These are phyloP conservation scores for Leishmania arabica DNA, from an alignment of 208 protist genomes.

Conservation along the genomic window DNA sequence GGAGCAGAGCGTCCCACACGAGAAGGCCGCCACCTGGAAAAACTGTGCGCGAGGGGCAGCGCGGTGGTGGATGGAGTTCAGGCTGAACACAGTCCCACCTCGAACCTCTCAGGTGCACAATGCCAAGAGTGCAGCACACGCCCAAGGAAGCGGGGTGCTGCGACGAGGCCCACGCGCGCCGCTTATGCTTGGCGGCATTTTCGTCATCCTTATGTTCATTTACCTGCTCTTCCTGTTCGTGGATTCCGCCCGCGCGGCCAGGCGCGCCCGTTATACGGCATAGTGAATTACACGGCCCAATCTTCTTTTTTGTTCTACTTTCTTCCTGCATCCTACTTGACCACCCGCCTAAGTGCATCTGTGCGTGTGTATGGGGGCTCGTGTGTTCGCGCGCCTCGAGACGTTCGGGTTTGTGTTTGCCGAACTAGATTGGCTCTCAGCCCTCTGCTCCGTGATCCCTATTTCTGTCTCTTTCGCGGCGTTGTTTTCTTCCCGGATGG, in stretches of 20 bases:
- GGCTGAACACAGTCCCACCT: neutral
- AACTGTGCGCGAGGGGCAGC: slow-evolving; percentile 12
- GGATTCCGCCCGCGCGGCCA: neutral
- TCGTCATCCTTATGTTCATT: slow-evolving; percentile 6
- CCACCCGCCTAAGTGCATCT: neutral
- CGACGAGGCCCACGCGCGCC: slow-evolving; percentile 4
- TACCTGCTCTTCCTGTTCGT: slow-evolving; percentile 3
- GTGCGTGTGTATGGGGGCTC: neutral
- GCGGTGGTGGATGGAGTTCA: slow-evolving; percentile 14
- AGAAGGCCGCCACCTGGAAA: slow-evolving; percentile 12
- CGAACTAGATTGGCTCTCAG: neutral
- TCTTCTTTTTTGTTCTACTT: neutral
- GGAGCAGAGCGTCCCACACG: slow-evolving; percentile 13
- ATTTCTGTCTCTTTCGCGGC: neutral
- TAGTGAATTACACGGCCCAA: neutral
- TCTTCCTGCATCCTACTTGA: neutral
- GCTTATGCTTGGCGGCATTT: slow-evolving; percentile 2
- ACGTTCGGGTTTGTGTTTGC: neutral
- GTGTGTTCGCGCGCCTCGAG: neutral
- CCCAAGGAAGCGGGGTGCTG: neutral
- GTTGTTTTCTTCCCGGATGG: neutral
- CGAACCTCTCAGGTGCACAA: neutral
- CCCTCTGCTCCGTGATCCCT: neutral
- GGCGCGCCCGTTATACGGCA: neutral
- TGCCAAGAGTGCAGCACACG: neutral